These are phyloP conservation scores for Escallonia rubra DNA, from an alignment of 129 eudicot species.

Conservation along the genomic window DNA sequence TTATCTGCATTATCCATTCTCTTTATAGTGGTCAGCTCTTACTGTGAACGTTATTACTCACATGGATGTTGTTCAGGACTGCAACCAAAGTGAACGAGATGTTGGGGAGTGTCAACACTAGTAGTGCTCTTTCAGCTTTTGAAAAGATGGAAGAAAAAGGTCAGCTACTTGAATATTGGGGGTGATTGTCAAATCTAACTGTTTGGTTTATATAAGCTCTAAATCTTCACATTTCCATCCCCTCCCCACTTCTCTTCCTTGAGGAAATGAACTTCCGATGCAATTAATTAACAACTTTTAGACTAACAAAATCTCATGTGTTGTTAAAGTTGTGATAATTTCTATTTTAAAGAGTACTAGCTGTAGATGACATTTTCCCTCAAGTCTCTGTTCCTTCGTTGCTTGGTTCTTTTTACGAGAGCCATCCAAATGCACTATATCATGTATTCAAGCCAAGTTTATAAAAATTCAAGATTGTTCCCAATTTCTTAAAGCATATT, in stretches of 20 bases:
- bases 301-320: background rate
- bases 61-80: slow-evolving; percentile 13
- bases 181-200: background rate
- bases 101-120: slow-evolving; percentile 37
- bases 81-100: slow-evolving; percentile 38
- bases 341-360: no score
- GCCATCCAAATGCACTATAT: no score
- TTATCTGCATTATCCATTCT: no score
- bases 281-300: background rate
- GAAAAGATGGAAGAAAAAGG: slow-evolving; percentile 46
- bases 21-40: no score
- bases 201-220: background rate
- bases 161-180: background rate
- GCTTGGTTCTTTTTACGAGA: no score
- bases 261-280: background rate
- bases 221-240: background rate
- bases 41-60: no score
- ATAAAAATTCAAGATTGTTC: no score
- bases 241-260: background rate
- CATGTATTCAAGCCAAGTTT: no score
- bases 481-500: no score
- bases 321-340: background rate
- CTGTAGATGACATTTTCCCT: no score
- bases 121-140: slow-evolving; percentile 40
- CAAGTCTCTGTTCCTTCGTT: no score